Evolutionary conservation across 805 yeast genomes (phyloP), one percentile per base, ranked within the genome.

Genomic region (Saturnispora gosingensis): DNA sequence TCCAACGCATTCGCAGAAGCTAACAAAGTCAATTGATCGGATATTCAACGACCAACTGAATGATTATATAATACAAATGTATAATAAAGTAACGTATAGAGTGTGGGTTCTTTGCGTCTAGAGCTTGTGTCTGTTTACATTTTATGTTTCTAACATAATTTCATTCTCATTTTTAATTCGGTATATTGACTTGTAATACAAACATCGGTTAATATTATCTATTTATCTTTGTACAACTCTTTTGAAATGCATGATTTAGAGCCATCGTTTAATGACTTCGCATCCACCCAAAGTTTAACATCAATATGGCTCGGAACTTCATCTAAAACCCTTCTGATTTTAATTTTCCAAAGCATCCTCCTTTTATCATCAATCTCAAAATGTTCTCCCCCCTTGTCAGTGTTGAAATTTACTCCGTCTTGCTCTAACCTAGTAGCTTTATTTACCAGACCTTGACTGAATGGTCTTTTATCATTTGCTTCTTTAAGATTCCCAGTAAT

Each of bases 261-360:
- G 24, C 68, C 71, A 7, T 67, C 65, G 55, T 64, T 64, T 4
- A 77, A 62, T 45, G 72, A 77, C 5, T 58, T 56, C 2, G 73
- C 73, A 34, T 67, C 62, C 53, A 72, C 61, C 78, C 79, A 77
- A 56, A 75, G 65, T 45, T 65, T 64, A 51, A 77, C 62, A 16
- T 65, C 61, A 10, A 75, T 66, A 11, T 63, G 55, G 1, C 60
- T 59, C 1, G 80, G 79, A 20, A 77, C 63, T 51, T 62, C 65
- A 45, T 65, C 59, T 9, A 70, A 62, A 10, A 80, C 75, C 4
- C 66, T 62, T n/a, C 65, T 55, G 1, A 80, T 69, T 43, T 88
- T 70, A 32, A 68, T 67, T 50, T 72, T 74, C 90, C 90, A 83
- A 18, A 69, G 58, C 20, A 78, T 82, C 24, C 73, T 73, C 44